phyloP scores from a whole-genome alignment of 1,284 basidiomycete genomes.

The Pseudozyma thailandica region DNA sequence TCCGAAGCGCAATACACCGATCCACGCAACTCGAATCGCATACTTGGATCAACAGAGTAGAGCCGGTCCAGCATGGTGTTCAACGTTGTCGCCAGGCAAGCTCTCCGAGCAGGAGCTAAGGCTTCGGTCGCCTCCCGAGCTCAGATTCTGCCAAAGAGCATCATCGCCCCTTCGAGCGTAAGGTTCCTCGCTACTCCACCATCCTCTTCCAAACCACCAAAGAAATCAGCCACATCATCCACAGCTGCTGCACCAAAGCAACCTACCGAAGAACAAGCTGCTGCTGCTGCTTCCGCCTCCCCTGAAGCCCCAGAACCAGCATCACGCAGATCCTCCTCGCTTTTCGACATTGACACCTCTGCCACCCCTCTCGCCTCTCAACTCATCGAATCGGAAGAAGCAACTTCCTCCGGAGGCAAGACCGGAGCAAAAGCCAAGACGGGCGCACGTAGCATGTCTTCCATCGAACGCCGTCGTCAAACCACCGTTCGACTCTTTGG shows the following conservation, averaged over 20 bases:
- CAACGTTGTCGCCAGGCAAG: slow-evolving; percentile 31
- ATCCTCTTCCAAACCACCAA: slow-evolving; percentile 7
- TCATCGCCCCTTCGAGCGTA: slow-evolving; percentile 10
- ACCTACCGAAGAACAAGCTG: neutral
- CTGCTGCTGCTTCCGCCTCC: neutral
- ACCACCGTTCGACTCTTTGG: slow-evolving; percentile 52
- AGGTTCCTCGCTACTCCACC: slow-evolving; percentile 40
- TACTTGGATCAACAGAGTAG: neutral
- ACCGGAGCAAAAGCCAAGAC: slow-evolving; percentile 64
- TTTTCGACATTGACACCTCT: slow-evolving; percentile 59
- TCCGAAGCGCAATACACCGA: neutral
- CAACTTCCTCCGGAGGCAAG: slow-evolving; percentile 1
- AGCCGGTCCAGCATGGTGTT: slow-evolving; percentile 18
- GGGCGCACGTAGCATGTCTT: slow-evolving; percentile 64
- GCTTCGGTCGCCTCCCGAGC: slow-evolving; percentile 4
- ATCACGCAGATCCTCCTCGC: slow-evolving; percentile 27
- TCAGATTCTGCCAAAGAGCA: slow-evolving; percentile 1
- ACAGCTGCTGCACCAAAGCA: neutral
- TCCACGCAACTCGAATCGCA: neutral
- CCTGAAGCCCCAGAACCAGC: slow-evolving; percentile 3
- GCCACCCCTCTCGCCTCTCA: slow-evolving; percentile 30
- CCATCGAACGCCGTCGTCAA: slow-evolving; percentile 66
- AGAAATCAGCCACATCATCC: slow-evolving; percentile 4
- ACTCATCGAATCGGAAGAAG: slow-evolving; percentile 29
- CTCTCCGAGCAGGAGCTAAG: slow-evolving; percentile 20